These are phyloP conservation scores for Colletotrichum melonis DNA, from an alignment of 2,329 filamentous ascomycete genomes.

Conservation along the genomic window DNA sequence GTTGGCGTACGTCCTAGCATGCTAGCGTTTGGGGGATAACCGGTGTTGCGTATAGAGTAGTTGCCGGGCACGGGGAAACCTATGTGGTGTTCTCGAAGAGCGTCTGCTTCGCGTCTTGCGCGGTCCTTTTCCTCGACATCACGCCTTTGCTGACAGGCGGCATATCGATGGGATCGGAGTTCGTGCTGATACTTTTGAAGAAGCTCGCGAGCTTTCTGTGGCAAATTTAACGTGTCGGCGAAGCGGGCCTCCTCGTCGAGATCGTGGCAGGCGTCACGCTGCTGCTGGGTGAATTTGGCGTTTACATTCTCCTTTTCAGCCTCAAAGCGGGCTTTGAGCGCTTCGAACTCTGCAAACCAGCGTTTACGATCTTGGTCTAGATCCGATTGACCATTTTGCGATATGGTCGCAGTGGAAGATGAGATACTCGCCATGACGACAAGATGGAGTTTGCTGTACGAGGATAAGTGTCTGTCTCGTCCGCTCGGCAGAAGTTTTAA, in stretches of 20 bases:
- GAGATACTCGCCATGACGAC: slow-evolving; percentile 12
- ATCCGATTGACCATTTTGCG: slow-evolving; percentile 3
- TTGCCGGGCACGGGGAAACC: slow-evolving; percentile 6
- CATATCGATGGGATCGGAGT: slow-evolving; percentile 20
- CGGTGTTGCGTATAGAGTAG: not conserved
- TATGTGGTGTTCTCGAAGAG: slow-evolving; percentile 22
- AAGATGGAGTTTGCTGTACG: not conserved
- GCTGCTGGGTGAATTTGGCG: slow-evolving; percentile 1
- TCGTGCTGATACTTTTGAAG: slow-evolving; percentile 21
- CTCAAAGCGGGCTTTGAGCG: slow-evolving; percentile 18
- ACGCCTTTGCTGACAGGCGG: slow-evolving; percentile 6
- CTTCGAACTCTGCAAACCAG: slow-evolving; percentile 18
- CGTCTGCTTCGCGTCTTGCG: not conserved
- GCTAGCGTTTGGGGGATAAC: not conserved
- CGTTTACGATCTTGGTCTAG: slow-evolving; percentile 25
- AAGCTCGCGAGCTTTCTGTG: slow-evolving; percentile 5
- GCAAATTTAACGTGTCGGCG: not conserved
- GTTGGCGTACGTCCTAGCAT: not conserved
- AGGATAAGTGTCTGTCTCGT: not conserved
- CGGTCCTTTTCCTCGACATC: not conserved
- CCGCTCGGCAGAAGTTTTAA: not conserved
- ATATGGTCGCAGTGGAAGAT: not conserved
- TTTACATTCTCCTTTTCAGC: slow-evolving; percentile 16
- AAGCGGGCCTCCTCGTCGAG: slow-evolving; percentile 18
- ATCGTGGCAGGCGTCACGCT: slow-evolving; percentile 18